phyloP scores from a whole-genome alignment of 2,329 filamentous ascomycete genomes.

The Exophiala lecanii-corni region DNA sequence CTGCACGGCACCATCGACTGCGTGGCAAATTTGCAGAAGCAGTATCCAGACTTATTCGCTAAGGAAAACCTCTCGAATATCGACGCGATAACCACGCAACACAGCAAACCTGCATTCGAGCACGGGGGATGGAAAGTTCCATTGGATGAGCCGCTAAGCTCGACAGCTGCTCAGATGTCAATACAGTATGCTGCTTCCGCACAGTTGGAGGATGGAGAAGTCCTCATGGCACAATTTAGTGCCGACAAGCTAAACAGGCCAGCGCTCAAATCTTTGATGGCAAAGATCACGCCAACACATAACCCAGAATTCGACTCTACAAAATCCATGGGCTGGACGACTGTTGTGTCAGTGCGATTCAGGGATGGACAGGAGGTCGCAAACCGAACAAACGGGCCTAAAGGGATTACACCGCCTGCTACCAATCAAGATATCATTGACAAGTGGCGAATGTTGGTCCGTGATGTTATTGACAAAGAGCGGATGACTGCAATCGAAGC shows the following conservation, averaged over 20 bases:
- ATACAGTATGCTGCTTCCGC: constrained; percentile 33
- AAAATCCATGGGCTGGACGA: constrained; percentile 6
- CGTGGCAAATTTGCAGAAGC: constrained; percentile 31
- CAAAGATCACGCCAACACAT: constrained; percentile 28
- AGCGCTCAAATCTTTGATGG: constrained; percentile 33
- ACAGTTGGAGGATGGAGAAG: constrained; percentile 35
- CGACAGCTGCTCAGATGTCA: constrained; percentile 39
- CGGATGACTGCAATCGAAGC: constrained; percentile 30
- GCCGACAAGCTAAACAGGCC: constrained; percentile 32
- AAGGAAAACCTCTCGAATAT: constrained; percentile 22
- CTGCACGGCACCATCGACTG: constrained; percentile 36
- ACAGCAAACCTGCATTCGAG: constrained; percentile 30
- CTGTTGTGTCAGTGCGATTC: not conserved
- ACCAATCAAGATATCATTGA: constrained; percentile 36
- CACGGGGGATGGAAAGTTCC: constrained; percentile 36
- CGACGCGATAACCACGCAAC: constrained; percentile 29
- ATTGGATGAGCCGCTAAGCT: constrained; percentile 31
- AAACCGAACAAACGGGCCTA: constrained; percentile 25
- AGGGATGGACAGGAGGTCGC: constrained; percentile 8
- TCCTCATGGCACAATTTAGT: constrained; percentile 33
- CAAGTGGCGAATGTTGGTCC: constrained; percentile 33
- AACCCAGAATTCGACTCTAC: constrained; percentile 18
- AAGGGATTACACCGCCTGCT: constrained; percentile 32
- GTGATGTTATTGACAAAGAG: constrained; percentile 30
- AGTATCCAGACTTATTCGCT: constrained; percentile 25